phyloP scores from a whole-genome alignment of 805 yeast genomes.

The Lipomyces starkeyi region DNA sequence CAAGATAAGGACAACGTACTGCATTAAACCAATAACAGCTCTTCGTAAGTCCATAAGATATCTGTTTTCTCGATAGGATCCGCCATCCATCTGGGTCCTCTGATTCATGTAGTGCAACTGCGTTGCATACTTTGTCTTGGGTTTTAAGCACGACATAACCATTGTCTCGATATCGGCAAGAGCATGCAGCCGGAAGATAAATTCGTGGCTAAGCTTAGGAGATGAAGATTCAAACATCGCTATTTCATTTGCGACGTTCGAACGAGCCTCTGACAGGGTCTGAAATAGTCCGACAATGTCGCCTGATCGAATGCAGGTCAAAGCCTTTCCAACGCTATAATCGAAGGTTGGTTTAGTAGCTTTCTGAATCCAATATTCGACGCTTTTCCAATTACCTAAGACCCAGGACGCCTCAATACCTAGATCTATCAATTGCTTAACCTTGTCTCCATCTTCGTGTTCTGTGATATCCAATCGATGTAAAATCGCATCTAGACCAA shows the following conservation, averaged over 20 bases:
- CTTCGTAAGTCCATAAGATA: conserved; percentile 64
- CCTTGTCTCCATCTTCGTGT: conserved; percentile 45
- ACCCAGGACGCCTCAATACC: conserved; percentile 80
- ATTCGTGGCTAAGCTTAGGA: conserved; percentile 55
- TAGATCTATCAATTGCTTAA: conserved; percentile 63
- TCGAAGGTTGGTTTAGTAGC: conserved; percentile 59
- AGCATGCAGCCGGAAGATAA: conserved; percentile 63
- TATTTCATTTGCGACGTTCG: conserved; percentile 65
- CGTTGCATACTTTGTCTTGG: conserved; percentile 24
- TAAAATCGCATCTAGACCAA: conserved; percentile 48
- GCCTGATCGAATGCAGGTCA: conserved; percentile 52
- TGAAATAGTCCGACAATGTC: conserved; percentile 48
- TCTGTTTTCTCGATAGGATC: conserved; percentile 65
- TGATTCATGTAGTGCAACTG: conserved; percentile 35
- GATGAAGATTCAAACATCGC: conserved; percentile 58
- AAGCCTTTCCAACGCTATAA: conserved; percentile 68
- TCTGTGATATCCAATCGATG: conserved; percentile 53
- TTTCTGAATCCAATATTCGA: conserved; percentile 64
- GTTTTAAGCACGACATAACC: conserved; percentile 36
- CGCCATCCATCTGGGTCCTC: conserved; percentile 49
- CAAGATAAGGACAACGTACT: conserved; percentile 17
- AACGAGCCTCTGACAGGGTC: conserved; percentile 59
- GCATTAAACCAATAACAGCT: conserved; percentile 50
- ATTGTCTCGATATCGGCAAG: conserved; percentile 61
- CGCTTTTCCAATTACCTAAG: conserved; percentile 58